Conservation (phyloP, 2,329 filamentous ascomycete genomes). For the Zalaria sp. region DNA sequence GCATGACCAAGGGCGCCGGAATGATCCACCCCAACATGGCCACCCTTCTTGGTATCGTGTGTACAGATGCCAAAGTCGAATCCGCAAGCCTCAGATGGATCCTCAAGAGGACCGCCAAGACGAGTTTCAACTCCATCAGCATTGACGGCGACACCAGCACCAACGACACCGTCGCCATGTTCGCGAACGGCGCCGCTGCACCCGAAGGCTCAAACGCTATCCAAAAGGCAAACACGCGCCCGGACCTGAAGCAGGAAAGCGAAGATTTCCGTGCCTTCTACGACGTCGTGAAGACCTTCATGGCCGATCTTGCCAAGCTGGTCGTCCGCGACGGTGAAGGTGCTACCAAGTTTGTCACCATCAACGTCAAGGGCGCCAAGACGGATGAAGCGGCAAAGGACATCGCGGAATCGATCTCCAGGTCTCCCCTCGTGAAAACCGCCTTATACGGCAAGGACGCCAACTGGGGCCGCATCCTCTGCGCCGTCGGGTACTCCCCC, state of each 20-base stretch:
- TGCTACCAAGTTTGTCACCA: constrained; percentile 94
- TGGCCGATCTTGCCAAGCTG: constrained; percentile 74
- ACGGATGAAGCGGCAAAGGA: constrained; percentile 58
- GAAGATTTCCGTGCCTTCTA: constrained; percentile 54
- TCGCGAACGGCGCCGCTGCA: constrained; percentile 81
- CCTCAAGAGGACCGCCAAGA: constrained; percentile 60
- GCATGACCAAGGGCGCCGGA: constrained; percentile 94
- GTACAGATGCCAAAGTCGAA: constrained; percentile 75
- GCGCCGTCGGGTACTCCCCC: constrained; percentile 72
- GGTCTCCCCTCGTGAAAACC: constrained; percentile 90
- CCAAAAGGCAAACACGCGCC: background rate
- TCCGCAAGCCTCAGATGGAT: constrained; percentile 52
- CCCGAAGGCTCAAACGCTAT: constrained; percentile 5
- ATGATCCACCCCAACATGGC: constrained; percentile 99
- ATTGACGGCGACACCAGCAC: constrained; percentile 96
- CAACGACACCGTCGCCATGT: constrained; percentile 85
- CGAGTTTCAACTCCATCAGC: constrained; percentile 92
- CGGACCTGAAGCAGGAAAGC: background rate
- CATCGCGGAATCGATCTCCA: constrained; percentile 77
- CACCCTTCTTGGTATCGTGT: constrained; percentile 79
- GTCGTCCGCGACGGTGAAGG: constrained; percentile 94
- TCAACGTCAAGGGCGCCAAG: constrained; percentile 63
- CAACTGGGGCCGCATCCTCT: constrained; percentile 96
- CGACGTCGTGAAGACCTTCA: constrained; percentile 59
- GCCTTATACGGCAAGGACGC: constrained; percentile 93